phyloP scores from a whole-genome alignment of 139 green algal genomes.

The Axilococcus clingmanii region DNA sequence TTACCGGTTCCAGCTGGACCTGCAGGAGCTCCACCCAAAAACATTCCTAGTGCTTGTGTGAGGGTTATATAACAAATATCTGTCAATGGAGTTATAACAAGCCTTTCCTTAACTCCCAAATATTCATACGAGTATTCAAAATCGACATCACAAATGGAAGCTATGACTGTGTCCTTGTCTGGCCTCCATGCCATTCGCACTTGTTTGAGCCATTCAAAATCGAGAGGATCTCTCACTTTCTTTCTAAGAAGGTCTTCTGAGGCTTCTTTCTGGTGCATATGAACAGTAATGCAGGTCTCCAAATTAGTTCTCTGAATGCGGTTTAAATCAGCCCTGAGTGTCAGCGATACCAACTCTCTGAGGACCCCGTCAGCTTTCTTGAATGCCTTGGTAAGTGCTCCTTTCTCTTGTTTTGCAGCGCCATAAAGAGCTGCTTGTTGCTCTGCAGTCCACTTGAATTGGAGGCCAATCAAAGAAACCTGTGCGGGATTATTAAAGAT shows the following conservation, averaged over 20 bases:
- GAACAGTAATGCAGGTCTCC: constrained; percentile 94
- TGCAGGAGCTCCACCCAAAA: constrained; percentile 85
- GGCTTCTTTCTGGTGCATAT: constrained; percentile 94
- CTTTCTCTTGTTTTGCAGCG: constrained; percentile 75
- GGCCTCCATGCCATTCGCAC: constrained; percentile 90
- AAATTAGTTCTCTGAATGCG: constrained; percentile 81
- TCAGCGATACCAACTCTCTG: constrained; percentile 78
- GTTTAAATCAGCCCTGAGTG: constrained; percentile 64
- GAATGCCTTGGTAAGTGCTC: constrained; percentile 71
- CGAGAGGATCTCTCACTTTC: constrained; percentile 87
- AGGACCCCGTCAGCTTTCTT: constrained; percentile 73
- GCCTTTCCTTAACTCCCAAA: constrained; percentile 86
- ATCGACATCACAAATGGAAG: constrained; percentile 94
- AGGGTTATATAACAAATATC: constrained; percentile 96
- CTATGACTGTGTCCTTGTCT: constrained; percentile 84
- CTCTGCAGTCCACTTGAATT: constrained; percentile 93
- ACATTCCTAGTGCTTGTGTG: constrained; percentile 90
- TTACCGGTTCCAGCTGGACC: constrained; percentile 91
- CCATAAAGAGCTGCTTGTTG: constrained; percentile 36
- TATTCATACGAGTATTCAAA: constrained; percentile 97
- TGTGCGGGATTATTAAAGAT: constrained; percentile 35
- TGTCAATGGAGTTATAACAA: constrained; percentile 93
- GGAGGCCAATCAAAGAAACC: constrained; percentile 83
- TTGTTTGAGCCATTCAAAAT: constrained; percentile 98
- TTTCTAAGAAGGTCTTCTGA: constrained; percentile 82